phyloP scores from a whole-genome alignment of 805 yeast species.

The Saturnispora sekii region DNA sequence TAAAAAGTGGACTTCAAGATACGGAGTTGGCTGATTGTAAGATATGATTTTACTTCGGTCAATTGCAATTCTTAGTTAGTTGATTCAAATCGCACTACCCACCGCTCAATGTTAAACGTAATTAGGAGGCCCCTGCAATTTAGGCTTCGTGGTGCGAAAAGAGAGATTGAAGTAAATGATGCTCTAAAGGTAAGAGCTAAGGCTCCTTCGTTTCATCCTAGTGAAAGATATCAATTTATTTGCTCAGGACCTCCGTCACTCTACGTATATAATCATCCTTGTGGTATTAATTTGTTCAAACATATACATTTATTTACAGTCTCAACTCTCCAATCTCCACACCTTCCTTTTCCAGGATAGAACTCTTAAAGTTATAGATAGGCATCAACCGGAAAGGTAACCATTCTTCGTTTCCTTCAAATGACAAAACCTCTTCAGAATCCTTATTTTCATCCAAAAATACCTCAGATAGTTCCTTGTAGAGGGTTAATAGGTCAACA shows the following conservation, averaged over 20 bases:
- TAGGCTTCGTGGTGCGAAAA: not conserved
- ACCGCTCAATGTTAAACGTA: no score
- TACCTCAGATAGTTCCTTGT: constrained; percentile 11
- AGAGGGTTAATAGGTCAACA: constrained; percentile 13
- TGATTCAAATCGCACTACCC: no score
- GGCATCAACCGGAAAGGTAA: constrained; percentile 17
- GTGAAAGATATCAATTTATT: not conserved
- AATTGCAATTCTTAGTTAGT: no score
- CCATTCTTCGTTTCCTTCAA: constrained; percentile 15
- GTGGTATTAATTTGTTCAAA: not conserved
- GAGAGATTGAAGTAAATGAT: not conserved
- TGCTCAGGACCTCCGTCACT: not conserved
- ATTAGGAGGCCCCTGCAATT: no score
- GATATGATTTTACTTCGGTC: no score
- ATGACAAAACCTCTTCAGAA: not conserved
- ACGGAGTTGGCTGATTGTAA: no score
- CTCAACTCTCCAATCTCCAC: constrained; percentile 6
- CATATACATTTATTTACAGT: not conserved
- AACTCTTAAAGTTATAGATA: constrained; percentile 16
- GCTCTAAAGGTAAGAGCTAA: no score
- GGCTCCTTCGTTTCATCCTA: no score
- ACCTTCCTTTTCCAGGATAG: constrained; percentile 4
- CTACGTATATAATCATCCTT: no score
- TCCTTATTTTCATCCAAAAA: constrained; percentile 5
- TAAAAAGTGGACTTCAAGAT: no score